Conservation (phyloP, 2,329 filamentous ascomycete species). For the Penicillium capsulatum region DNA sequence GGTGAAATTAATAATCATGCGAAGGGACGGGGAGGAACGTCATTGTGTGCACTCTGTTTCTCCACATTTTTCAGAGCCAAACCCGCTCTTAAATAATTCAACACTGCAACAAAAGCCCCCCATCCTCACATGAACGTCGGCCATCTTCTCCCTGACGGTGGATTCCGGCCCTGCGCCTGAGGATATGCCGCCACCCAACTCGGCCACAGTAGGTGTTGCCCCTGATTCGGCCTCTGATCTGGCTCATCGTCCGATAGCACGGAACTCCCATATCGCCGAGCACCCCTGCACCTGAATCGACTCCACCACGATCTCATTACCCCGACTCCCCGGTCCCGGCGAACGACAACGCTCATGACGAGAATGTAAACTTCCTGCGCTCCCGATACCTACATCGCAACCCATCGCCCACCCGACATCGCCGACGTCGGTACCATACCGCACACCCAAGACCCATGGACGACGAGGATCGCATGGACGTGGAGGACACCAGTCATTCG, state of each 20-base stretch:
- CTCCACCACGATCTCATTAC: slow-evolving; percentile 47
- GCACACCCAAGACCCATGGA: slow-evolving; percentile 22
- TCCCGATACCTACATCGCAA: slow-evolving; percentile 31
- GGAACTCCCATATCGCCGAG: slow-evolving; percentile 27
- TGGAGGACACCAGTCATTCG: slow-evolving; percentile 29
- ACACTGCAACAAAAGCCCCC: no score
- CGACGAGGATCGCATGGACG: slow-evolving; percentile 35
- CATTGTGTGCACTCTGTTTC: slow-evolving; percentile 13
- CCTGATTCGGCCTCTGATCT: slow-evolving; percentile 6
- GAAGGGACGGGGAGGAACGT: slow-evolving; percentile 8
- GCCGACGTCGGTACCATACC: slow-evolving; percentile 29
- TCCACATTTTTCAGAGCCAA: slow-evolving; percentile 4
- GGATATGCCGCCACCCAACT: slow-evolving; percentile 43
- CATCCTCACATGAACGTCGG: slow-evolving; percentile 1
- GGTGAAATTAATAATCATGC: not conserved
- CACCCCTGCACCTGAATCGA: slow-evolving; percentile 34
- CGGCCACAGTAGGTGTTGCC: slow-evolving; percentile 41
- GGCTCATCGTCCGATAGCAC: slow-evolving; percentile 16
- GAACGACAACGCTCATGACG: slow-evolving; percentile 44
- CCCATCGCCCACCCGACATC: slow-evolving; percentile 28
- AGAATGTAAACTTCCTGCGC: slow-evolving; percentile 52
- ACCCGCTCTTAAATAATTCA: no score
- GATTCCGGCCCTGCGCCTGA: slow-evolving; percentile 14
- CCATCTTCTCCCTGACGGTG: slow-evolving; percentile 5
- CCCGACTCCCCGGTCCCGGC: slow-evolving; percentile 47